Base-by-base conservation (phyloP, 2,329 filamentous ascomycete genomes). In the Macrophomina pseudophaseolina region DNA sequence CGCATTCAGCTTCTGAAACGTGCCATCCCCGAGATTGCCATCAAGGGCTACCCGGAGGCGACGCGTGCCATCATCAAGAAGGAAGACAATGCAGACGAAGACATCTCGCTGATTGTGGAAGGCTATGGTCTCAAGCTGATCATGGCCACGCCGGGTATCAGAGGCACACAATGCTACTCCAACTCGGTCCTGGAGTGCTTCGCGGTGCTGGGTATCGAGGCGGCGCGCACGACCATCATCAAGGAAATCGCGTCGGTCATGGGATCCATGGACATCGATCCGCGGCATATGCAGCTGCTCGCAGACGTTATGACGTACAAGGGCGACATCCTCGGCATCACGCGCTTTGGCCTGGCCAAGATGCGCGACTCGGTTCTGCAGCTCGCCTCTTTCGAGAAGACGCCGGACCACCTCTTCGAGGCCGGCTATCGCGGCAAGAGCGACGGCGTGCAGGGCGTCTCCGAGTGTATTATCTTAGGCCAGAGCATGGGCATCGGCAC, bases 241-340 rank as follows among this genome's bases (percentile, higher is more conserved):
- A 83, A 87, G 53, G 95, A 99, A 82, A 98, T 99, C 73, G 86
- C 85, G 64, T 85, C 86, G 63, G 95, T 98, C 75, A 99, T 98
- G 94, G 88, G 88, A 42, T 89, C 90, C 76, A 97, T 99, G 93
- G 89, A 88, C 78, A 98, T 99, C 74, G 95, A 99, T 80, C 94
- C 94, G 52, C 91, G 95, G 66, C 95, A 99, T 81, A 98, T 99
- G 93, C 91, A 97, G 77, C 86, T 99, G 18, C 87, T 99, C 1
- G 94, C 95, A 11, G 95, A 99, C 74, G 94, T 97, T 64, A 99
- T 99, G 95, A 98, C 95, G 0, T 98, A 94, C 85, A 98, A 97
- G 82, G 95, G 95, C 60, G 94, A 98, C 72, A 92, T 99, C 0
- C 86, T 97, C 18, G 95, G 95, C 62, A 99, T 99, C 76, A 99